Base-by-base conservation (phyloP, 495 filamentous ascomycete species). In the Gamarada debralockiae region DNA sequence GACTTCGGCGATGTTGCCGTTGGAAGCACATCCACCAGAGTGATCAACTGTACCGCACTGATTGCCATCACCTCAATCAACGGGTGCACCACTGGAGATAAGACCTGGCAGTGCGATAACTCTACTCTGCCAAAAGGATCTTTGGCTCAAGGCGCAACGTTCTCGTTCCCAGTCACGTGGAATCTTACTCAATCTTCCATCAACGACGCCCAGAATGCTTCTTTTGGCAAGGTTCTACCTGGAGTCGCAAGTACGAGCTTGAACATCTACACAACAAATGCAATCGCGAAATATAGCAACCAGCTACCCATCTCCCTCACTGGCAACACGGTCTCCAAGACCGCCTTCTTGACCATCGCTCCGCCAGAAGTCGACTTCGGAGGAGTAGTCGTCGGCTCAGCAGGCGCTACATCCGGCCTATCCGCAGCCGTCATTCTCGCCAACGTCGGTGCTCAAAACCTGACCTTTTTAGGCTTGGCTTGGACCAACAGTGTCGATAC, bases 381-480 rank as follows among this genome's bases (percentile, higher is more conserved):
- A 13, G 69, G 67, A 13, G 39, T 73, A 33, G 67, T 71, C 22
- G 46, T 15, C 68, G n/a, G 60, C n/a, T 56, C 9, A 57, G 52
- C 15, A 55, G 50, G 12, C 59, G 48, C 3, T 61, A 60, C n/a
- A n/a, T n/a, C n/a, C n/a, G 2, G 55, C 55, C 17, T 59, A 56
- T 4, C 57, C 58, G 17, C 49, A n/a, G 57, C 65, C 22, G 61
- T 69, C 42, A 66, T 65, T 18, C 50, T 73, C 18, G 39, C 59
- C 20, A 73, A 73, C 44, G 42, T 65, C 42, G 69, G 69, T n/a
- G 39, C 72, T 44, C 59, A 40, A 2, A 59, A 60, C n/a, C 66
- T 65, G 29, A 53, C 50, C 15, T n/a, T 41, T 20, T 17, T 34
- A 34, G 29, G 18, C 14, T 41, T n/a, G 14, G 14, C 14, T 41